phyloP scores from a whole-genome alignment of 345 rosid genomes.

The Salix dunnii region DNA sequence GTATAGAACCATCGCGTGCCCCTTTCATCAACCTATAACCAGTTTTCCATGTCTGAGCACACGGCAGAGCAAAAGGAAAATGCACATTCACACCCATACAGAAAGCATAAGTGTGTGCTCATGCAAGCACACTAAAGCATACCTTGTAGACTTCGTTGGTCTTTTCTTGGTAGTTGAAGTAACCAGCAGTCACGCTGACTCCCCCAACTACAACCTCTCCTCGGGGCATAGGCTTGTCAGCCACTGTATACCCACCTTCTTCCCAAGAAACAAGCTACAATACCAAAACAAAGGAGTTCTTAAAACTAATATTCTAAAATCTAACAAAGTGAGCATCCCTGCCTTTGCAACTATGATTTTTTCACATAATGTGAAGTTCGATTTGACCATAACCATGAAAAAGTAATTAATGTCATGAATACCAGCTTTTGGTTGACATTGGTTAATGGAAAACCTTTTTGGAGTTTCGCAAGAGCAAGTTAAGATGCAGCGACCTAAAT shows the following conservation, averaged over 20 bases:
- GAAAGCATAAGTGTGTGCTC: background rate
- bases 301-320: background rate
- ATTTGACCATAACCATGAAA: background rate
- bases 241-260: slow-evolving; percentile 66
- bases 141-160: slow-evolving; percentile 85
- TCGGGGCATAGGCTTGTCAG: slow-evolving; percentile 89
- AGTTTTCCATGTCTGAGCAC: background rate
- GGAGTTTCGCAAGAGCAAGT: background rate
- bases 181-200: slow-evolving; percentile 68
- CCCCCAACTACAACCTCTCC: slow-evolving; percentile 92
- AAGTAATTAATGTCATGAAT: background rate
- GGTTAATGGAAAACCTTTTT: background rate
- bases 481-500: background rate
- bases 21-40: slow-evolving; percentile 66
- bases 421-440: slow-evolving; percentile 1
- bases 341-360: background rate
- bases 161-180: slow-evolving; percentile 70
- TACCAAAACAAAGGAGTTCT: slow-evolving; percentile 7
- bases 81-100: background rate
- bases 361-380: background rate
- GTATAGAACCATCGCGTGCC: slow-evolving; percentile 85
- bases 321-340: too few species aligned
- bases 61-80: background rate
- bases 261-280: slow-evolving; percentile 89
- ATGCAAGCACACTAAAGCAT: background rate